Evolutionary conservation across 1,284 basidiomycete species (phyloP).

Genomic region (Pterula multifida): DNA sequence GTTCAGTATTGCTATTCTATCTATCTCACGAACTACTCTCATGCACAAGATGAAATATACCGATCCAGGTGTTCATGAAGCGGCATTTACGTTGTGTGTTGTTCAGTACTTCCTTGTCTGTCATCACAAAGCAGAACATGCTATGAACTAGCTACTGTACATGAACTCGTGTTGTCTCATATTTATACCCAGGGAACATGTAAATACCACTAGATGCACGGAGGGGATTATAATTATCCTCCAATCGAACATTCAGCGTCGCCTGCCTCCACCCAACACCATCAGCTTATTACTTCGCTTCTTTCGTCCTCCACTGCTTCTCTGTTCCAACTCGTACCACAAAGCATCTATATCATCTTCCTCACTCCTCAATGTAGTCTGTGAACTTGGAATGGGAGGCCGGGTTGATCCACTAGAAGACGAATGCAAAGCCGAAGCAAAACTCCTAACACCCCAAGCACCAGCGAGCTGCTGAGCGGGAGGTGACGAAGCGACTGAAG

Average conservation of each 20-base stretch:
- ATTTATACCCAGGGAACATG: too few relatives aligned
- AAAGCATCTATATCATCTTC: slow-evolving; percentile 67
- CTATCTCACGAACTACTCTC: neutral
- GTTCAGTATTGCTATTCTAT: too few relatives aligned
- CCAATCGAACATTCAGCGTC: too few relatives aligned
- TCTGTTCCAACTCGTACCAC: slow-evolving; percentile 71
- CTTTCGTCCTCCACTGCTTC: slow-evolving; percentile 39
- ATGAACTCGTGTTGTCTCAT: too few relatives aligned
- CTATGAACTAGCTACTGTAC: too few relatives aligned
- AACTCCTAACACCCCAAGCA: slow-evolving; percentile 69
- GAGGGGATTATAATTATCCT: too few relatives aligned
- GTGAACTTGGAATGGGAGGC: neutral
- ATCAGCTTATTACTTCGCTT: slow-evolving; percentile 56
- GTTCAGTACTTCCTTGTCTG: too few relatives aligned
- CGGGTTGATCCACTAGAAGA: slow-evolving; percentile 13
- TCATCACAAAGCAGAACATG: too few relatives aligned
- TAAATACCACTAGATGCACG: too few relatives aligned
- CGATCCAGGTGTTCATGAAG: too few relatives aligned
- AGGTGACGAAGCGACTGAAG: slow-evolving; percentile 12
- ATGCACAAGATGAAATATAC: too few relatives aligned
- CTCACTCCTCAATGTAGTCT: slow-evolving; percentile 18
- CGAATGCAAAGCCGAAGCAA: slow-evolving; percentile 61
- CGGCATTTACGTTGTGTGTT: too few relatives aligned
- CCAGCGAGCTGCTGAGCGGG: slow-evolving; percentile 27
- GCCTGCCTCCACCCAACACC: slow-evolving; percentile 46